Evolutionary conservation across 192 early-diverging fungal species (phyloP).

Genomic region (Coemansia sp.): DNA sequence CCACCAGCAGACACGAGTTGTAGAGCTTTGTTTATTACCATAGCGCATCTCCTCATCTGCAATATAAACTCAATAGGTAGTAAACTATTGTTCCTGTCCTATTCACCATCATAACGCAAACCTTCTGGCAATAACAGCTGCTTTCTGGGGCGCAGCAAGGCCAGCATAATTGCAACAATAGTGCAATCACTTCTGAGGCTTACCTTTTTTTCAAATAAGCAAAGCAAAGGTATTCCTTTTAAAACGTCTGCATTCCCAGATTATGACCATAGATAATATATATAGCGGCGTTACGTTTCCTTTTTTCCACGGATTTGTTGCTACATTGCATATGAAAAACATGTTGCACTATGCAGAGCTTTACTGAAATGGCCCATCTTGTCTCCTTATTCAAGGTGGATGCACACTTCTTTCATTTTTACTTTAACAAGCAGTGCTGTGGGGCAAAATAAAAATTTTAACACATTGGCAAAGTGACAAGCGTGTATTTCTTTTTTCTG

Average conservation of each 20-base stretch:
- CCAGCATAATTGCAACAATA: conserved; percentile 6
- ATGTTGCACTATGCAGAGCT: background rate
- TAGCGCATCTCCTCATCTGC: background rate
- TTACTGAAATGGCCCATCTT: background rate
- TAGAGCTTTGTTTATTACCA: background rate
- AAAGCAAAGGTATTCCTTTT: background rate
- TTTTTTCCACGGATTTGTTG: background rate
- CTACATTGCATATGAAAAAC: background rate
- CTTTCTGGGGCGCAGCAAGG: background rate
- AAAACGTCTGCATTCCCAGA: background rate
- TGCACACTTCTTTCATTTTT: background rate
- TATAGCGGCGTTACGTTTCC: background rate
- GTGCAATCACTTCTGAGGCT: background rate
- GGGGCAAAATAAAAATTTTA: conserved; percentile 8
- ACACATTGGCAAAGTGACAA: background rate
- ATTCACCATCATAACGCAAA: background rate
- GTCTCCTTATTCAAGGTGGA: background rate
- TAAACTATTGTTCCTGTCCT: background rate
- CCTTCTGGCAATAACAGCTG: background rate
- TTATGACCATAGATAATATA: background rate
- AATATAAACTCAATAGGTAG: background rate
- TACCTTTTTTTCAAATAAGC: background rate
- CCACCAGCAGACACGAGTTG: background rate
- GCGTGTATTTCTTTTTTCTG: background rate
- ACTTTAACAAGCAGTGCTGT: background rate